phyloP scores from a whole-genome alignment of 2,329 filamentous ascomycete species.

The Clarireedia homoeocarpa region DNA sequence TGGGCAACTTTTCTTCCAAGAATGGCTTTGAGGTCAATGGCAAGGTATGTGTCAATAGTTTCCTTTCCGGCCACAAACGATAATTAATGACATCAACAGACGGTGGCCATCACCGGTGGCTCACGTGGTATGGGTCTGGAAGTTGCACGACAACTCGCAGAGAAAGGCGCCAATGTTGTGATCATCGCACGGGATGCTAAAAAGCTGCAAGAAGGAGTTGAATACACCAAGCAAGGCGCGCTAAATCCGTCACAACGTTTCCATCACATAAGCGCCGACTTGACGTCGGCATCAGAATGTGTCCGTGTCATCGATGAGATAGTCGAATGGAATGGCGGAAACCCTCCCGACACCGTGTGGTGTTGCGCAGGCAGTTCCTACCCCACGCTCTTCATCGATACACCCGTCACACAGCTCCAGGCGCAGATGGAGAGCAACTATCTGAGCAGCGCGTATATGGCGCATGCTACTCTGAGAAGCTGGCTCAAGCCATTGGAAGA shows the following conservation, averaged over 20 bases:
- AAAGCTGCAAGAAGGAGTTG: conserved; percentile 47
- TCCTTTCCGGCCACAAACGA: neutral
- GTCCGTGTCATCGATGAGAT: conserved; percentile 54
- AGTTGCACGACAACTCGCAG: conserved; percentile 62
- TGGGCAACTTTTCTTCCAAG: neutral
- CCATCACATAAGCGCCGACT: conserved; percentile 3
- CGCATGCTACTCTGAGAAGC: conserved; percentile 65
- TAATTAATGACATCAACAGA: conserved; percentile 41
- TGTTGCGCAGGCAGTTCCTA: conserved; percentile 68
- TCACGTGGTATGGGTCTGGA: conserved; percentile 84
- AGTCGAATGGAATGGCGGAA: conserved; percentile 66
- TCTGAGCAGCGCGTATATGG: conserved; percentile 75
- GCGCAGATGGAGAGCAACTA: conserved; percentile 87
- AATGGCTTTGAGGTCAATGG: neutral
- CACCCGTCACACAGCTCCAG: conserved; percentile 55
- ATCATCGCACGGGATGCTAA: conserved; percentile 70
- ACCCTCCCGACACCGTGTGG: conserved; percentile 77
- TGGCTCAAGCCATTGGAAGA: conserved; percentile 51
- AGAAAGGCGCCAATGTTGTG: conserved; percentile 76
- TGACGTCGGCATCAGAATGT: neutral
- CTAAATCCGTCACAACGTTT: neutral
- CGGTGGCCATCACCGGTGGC: conserved; percentile 76
- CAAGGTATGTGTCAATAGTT: neutral
- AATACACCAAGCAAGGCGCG: neutral
- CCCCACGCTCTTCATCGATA: conserved; percentile 70